A percentile compares a stretch with the other conserved stretches of the same genome.
These are phyloP conservation scores for Epichloe aotearoae DNA, from an alignment of 2,329 filamentous ascomycete species.

Conservation along the genomic window DNA sequence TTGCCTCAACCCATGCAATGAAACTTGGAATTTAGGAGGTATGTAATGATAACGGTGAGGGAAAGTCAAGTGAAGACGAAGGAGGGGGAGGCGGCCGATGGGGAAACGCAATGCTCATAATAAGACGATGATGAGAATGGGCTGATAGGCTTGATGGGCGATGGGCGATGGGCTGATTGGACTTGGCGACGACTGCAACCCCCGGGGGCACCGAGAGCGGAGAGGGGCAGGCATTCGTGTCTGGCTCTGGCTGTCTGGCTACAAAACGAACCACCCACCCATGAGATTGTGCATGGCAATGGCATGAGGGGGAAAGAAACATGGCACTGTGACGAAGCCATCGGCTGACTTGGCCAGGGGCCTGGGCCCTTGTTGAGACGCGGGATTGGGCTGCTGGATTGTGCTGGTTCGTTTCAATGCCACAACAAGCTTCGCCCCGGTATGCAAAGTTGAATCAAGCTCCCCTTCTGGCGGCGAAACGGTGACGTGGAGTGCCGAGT, in stretches of 20 bases:
- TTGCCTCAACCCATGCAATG: too few relatives aligned
- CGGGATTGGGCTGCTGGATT: too few relatives aligned
- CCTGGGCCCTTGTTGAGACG: too few relatives aligned
- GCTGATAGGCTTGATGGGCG: not conserved
- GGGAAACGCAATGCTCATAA: too few relatives aligned
- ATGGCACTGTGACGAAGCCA: too few relatives aligned
- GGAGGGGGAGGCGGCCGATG: too few relatives aligned
- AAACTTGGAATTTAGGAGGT: too few relatives aligned
- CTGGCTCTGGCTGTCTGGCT: not conserved
- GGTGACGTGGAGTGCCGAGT: constrained; percentile 3
- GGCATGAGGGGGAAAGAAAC: not conserved
- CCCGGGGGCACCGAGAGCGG: too few relatives aligned
- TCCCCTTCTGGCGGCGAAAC: not conserved
- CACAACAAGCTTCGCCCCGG: not conserved
- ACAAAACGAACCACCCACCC: not conserved
- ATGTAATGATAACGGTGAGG: too few relatives aligned
- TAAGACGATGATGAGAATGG: not conserved
- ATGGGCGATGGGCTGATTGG: not conserved
- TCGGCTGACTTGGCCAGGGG: too few relatives aligned
- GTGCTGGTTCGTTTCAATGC: not conserved
- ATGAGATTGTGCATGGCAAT: not conserved
- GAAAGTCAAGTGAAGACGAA: too few relatives aligned
- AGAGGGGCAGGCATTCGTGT: not conserved
- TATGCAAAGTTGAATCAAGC: not conserved
- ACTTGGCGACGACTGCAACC: too few relatives aligned